A percentile compares a stretch with the other conserved stretches of the same genome.
These are phyloP conservation scores for Linnemannia elongata DNA, from an alignment of 192 early-diverging fungal genomes.

Conservation along the genomic window DNA sequence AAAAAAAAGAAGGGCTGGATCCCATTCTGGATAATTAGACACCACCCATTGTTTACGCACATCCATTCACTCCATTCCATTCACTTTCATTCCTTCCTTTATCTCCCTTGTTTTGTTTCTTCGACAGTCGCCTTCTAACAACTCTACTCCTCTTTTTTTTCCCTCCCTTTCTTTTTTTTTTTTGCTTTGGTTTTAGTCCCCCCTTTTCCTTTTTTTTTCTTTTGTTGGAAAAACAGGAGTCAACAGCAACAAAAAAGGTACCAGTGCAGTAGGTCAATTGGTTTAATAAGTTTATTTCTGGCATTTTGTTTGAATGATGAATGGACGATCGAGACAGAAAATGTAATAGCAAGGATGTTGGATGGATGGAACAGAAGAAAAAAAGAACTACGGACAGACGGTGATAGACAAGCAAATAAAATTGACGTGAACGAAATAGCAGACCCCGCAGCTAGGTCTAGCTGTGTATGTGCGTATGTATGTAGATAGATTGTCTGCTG, in stretches of 20 bases:
- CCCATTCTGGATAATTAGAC: not conserved
- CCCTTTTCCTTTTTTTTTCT: not conserved
- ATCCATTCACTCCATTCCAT: not conserved
- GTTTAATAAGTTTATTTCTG: not conserved
- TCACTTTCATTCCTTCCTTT: not conserved
- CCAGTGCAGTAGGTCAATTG: not conserved
- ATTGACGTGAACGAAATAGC: not conserved
- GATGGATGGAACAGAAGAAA: not conserved
- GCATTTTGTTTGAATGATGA: not conserved
- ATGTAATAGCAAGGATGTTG: not conserved
- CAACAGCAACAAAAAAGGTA: not conserved
- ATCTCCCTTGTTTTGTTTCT: not conserved
- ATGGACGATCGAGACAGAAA: not conserved
- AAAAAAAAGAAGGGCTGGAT: not conserved
- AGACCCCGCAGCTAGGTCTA: not conserved
- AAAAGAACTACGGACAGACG: not conserved
- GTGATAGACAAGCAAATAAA: not conserved
- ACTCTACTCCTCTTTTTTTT: not conserved
- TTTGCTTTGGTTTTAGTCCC: not conserved
- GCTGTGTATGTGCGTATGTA: not conserved
- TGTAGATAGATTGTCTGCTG: not conserved
- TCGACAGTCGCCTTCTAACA: not conserved
- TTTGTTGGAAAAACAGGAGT: conserved; percentile 4
- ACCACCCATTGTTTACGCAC: not conserved
- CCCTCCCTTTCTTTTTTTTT: not conserved